Evolutionary conservation across 1,284 basidiomycete species (phyloP), one percentile per base, ranked within the genome.

Genomic region (Stygiomarasmius scandens): DNA sequence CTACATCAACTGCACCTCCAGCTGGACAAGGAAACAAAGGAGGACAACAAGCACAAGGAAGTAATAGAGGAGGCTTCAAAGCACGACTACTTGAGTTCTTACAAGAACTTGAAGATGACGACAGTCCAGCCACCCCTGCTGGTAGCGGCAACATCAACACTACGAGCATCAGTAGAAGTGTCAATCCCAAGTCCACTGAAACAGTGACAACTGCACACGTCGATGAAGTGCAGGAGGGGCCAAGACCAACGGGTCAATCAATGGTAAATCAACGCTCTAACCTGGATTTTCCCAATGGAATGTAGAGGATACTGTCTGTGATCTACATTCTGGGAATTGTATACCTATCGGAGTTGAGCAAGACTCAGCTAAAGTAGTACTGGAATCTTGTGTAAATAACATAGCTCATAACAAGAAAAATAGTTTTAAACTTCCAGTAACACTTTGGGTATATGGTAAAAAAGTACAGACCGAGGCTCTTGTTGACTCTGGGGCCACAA

Each of bases 401-500:
- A 25, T 25, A 22, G n/a, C 47, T 49, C 23, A n/a, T 25, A 54
- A 54, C 52, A 54, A 54, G 52, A 54, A 44, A 45, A 24, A 45
- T 19, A 56, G 24, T 29, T 59, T 56, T 55, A 59, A 50, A 59
- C 12, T 59, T 56, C 58, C 58, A 52, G 58, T 59, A 22, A 59
- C 54, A 59, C 54, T 59, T 44, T 59, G 58, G 58, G 54, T 59
- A 55, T 55, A 55, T 34, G 38, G 58, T 20, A 51, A 41, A 19
- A 59, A 59, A 59, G 58, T 56, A 49, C 58, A 59, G 58, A 56
- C 58, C 11, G 32, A 59, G 54, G 53, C 54, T 59, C 44, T 52
- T 50, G 58, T 59, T 51, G 54, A 59, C 45, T 59, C 41, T 45
- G 48, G 53, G 38, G 58, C 58, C 49, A 59, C 54, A 49, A 55